Evolutionary conservation across 2,329 filamentous ascomycete species (phyloP).

Genomic region (Septoria petroselini): DNA sequence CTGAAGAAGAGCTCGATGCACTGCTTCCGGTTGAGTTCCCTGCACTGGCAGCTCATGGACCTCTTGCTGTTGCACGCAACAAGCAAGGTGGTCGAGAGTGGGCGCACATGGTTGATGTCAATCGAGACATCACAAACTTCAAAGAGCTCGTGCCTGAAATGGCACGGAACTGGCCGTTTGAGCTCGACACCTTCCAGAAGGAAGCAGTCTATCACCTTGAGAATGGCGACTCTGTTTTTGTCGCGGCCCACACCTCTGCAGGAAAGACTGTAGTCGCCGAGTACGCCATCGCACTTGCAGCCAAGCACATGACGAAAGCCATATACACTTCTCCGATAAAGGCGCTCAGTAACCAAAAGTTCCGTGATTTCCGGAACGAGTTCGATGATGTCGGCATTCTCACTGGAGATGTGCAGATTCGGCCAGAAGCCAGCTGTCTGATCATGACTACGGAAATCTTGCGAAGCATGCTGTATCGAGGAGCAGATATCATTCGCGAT

Average conservation of each 20-base stretch:
- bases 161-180: slow-evolving; percentile 94
- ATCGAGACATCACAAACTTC: slow-evolving; percentile 91
- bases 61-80: slow-evolving; percentile 66
- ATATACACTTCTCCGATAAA: slow-evolving; percentile 99
- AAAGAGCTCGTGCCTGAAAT: slow-evolving; percentile 90
- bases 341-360: slow-evolving; percentile 97
- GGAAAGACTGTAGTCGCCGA: slow-evolving; percentile 98
- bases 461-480: slow-evolving; percentile 95
- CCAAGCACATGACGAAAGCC: slow-evolving; percentile 99
- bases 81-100: slow-evolving; percentile 80
- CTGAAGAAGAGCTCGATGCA: slow-evolving; percentile 70
- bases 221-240: slow-evolving; percentile 94
- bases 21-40: slow-evolving; percentile 91
- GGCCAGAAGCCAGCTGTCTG: slow-evolving; percentile 92
- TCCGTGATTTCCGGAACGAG: slow-evolving; percentile 82
- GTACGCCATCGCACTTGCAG: slow-evolving; percentile 91
- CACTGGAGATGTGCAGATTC: slow-evolving; percentile 96
- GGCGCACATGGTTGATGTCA: slow-evolving; percentile 98
- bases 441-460: slow-evolving; percentile 99
- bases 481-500: slow-evolving; percentile 91
- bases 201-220: slow-evolving; percentile 97
- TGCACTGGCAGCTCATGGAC: slow-evolving; percentile 78
- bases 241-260: slow-evolving; percentile 94
- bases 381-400: slow-evolving; percentile 97
- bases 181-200: slow-evolving; percentile 97